phyloP scores from a whole-genome alignment of 371 early-diverging fungal genomes.

The Syncephalastrum monosporum region DNA sequence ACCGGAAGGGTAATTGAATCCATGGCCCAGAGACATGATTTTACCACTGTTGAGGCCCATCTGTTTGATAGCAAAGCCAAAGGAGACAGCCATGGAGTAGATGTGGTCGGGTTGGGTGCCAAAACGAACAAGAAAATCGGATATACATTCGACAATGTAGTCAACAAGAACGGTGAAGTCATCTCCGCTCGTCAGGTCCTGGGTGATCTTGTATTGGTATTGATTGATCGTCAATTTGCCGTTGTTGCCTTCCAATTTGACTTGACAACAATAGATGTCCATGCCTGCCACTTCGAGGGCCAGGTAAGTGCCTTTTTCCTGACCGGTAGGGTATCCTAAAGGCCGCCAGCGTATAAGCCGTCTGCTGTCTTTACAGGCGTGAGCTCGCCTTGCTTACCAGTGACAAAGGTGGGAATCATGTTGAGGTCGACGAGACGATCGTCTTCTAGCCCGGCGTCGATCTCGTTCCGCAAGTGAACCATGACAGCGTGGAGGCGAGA shows the following conservation, averaged over 20 bases:
- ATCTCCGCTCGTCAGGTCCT: constrained; percentile 68
- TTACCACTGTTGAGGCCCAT: constrained; percentile 38
- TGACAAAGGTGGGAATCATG: constrained; percentile 5
- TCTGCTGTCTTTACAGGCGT: not conserved
- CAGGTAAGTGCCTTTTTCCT: constrained; percentile 83
- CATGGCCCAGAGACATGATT: constrained; percentile 39
- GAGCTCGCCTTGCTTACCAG: not conserved
- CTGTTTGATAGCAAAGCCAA: constrained; percentile 49
- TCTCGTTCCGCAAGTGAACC: constrained; percentile 20
- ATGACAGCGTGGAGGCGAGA: constrained; percentile 9
- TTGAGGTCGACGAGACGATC: constrained; percentile 21
- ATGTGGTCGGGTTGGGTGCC: constrained; percentile 46
- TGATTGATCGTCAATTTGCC: constrained; percentile 51
- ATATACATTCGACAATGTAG: constrained; percentile 77
- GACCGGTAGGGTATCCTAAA: constrained; percentile 72
- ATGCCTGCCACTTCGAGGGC: constrained; percentile 93
- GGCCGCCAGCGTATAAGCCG: not conserved
- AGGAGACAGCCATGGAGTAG: constrained; percentile 49
- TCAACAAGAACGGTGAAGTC: constrained; percentile 72
- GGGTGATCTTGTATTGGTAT: constrained; percentile 77
- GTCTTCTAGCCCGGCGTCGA: constrained; percentile 31
- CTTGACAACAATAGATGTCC: constrained; percentile 51
- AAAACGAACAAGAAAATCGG: constrained; percentile 34
- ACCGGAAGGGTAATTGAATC: constrained; percentile 44
- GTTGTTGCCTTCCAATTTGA: constrained; percentile 44